Base-by-base conservation (phyloP, 1,284 basidiomycete genomes). In the Takashimella koratensis region DNA sequence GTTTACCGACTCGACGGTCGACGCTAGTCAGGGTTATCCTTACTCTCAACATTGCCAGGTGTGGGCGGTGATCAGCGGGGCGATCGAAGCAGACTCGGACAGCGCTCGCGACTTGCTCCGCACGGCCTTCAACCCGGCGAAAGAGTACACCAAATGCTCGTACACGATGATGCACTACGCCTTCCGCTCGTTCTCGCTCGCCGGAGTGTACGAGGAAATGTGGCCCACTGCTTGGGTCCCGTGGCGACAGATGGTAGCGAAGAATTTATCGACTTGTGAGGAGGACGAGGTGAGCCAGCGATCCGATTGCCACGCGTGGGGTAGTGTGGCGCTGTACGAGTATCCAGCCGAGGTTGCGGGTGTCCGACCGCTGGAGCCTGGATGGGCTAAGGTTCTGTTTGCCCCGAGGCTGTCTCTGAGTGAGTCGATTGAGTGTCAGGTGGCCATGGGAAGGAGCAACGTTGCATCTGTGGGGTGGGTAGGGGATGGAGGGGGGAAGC, bases 231-330 rank as follows among this genome's bases (percentile, higher is more conserved):
- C 53, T 1, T 57, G 49, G 50, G 52, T 51, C 0, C 62, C 60
- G 3, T 68, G 64, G 64, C 52, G 54, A 24, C 24, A 43, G 45
- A 64, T 65, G 65, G 23, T 66, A 24, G 47, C 47, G 16, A 59
- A 63, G 21, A 59, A 62, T n/a, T 26, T 66, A 42, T 52, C 61
- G 4, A 68, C 66, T 6, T 66, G 63, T 61, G 63, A 63, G 39
- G 66, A 68, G 40, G 66, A 68, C 43, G 60, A 64, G 45, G 61
- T 68, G n/a, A 47, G 61, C n/a, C 57, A 64, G 41, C 53, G 66
- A 42, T 61, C 59, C 16, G 66, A 68, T 45, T 66, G 66, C 46
- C 66, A 68, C 43, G 63, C 63, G 3, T 68, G 66, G 66, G 59
- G 62, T 4, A 50, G 49, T 20, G 60, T 65, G 4, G 56, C 62